These are phyloP conservation scores for Penicillium simplicissimum DNA, from an alignment of 495 filamentous ascomycete genomes.

Conservation along the genomic window DNA sequence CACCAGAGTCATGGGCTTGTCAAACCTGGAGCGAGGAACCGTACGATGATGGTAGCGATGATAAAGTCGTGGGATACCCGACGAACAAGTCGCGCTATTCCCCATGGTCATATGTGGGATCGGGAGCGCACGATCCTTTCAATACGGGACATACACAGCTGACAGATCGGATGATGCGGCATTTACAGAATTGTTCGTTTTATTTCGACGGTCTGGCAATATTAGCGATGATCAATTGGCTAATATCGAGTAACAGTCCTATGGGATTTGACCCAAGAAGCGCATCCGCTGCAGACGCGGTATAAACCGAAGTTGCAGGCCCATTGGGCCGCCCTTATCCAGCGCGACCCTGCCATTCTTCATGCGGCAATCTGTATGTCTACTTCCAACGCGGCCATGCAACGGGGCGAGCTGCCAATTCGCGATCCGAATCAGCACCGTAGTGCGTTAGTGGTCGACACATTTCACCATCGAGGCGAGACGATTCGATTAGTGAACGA, in stretches of 20 bases:
- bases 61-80: slow-evolving; percentile 18
- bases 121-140: slow-evolving; percentile 45
- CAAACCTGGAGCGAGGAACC: slow-evolving; percentile 9
- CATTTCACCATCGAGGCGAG: slow-evolving; percentile 48
- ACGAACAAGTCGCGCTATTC: slow-evolving; percentile 5
- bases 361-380: slow-evolving; percentile 48
- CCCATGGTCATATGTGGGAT: slow-evolving; percentile 33
- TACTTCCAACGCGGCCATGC: slow-evolving; percentile 44
- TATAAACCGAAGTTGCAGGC: slow-evolving; percentile 41
- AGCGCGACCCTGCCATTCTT: slow-evolving; percentile 42
- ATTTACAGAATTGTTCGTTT: slow-evolving; percentile 45
- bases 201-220: neutral
- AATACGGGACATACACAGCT: slow-evolving; percentile 43
- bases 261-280: slow-evolving; percentile 42
- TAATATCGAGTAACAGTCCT: slow-evolving; percentile 35
- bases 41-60: slow-evolving; percentile 17
- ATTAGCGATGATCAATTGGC: slow-evolving; percentile 5
- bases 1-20: neutral
- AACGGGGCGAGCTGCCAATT: slow-evolving; percentile 39
- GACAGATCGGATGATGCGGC: slow-evolving; percentile 45
- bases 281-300: slow-evolving; percentile 43
- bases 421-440: slow-evolving; percentile 38
- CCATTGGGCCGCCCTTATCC: slow-evolving; percentile 45
- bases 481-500: slow-evolving; percentile 50
- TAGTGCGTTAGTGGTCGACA: slow-evolving; percentile 43